Evolutionary conservation across 208 protist genomes (phyloP), one percentile per base, ranked within the genome.

Genomic region (Leptomonas pyrrhocoris): DNA sequence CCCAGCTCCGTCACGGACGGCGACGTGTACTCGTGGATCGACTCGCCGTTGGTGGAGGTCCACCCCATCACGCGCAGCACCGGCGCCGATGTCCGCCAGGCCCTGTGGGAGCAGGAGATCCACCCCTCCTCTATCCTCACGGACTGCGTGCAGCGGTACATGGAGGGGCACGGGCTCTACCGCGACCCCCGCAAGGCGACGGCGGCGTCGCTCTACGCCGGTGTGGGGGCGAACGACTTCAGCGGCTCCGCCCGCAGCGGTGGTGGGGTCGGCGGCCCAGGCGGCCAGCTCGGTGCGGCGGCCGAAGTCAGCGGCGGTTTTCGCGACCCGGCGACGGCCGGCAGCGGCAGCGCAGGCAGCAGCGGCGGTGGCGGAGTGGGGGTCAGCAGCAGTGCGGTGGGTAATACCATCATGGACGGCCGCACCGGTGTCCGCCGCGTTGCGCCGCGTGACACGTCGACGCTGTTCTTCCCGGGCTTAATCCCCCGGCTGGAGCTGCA

Each of bases 401-500:
- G 31, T 31, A 48, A 21, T 43, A 50, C n/a, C 42, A 51, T 49
- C 2, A 53, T 64, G 58, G 58, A 64, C 21, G 67, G 58, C 31
- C 48, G 53, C 53, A 49, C 31, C 51, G 58, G 70, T 23, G 28
- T 45, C 23, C 51, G 62, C 34, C 60, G 62, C n/a, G 67, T 74
- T 11, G 63, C 77, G 6, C 64, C 71, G 34, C 85, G 80, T 30
- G 78, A 84, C 42, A 83, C 66, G 28, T 72, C 86, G 11, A 73
- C 67, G 3, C 70, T 96, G 30, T 81, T 78, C 45, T 89, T 96
- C 53, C 76, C 79, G 0, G 88, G 88, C 11, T 68, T 94, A 16
- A 86, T 96, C 40, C 92, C 92, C 12, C 77, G 92, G 2, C 68
- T 96, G 53, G 88, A 95, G 66, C 71, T 96, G 63, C 92, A 94